Evolutionary conservation across 257 asterid species (phyloP).

Genomic region (Rubia yunnanensis): DNA sequence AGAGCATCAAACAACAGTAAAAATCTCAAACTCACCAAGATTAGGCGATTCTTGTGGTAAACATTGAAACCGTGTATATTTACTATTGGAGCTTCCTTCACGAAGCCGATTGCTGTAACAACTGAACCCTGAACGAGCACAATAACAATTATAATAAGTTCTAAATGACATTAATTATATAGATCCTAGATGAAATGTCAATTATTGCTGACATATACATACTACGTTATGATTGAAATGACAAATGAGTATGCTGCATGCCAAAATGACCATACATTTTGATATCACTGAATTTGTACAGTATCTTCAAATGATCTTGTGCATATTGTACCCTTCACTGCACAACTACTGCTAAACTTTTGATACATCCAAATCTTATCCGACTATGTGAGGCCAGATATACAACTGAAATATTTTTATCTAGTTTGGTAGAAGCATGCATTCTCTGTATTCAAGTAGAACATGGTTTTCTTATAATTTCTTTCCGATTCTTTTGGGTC

Average conservation of each 20-base stretch:
- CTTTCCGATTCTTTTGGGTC: background rate
- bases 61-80: conserved; percentile 89
- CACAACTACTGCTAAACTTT: background rate
- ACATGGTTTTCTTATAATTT: background rate
- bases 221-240: background rate
- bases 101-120: conserved; percentile 72
- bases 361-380: background rate
- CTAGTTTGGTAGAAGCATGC: background rate
- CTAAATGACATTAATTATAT: too few species aligned
- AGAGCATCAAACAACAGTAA: background rate
- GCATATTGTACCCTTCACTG: background rate
- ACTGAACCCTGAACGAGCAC: conserved; percentile 52
- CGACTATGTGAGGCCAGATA: background rate
- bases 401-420: background rate
- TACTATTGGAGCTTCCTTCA: conserved; percentile 86
- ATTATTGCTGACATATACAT: background rate
- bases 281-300: background rate
- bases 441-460: background rate
- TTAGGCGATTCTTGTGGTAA: conserved; percentile 89
- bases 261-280: background rate
- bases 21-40: conserved; percentile 47
- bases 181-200: background rate
- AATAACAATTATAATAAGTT: conserved; percentile 5
- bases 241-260: background rate
- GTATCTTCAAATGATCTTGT: background rate